These are phyloP conservation scores for Fusarium domesticum DNA, from an alignment of 2,329 filamentous ascomycete genomes.

Conservation along the genomic window DNA sequence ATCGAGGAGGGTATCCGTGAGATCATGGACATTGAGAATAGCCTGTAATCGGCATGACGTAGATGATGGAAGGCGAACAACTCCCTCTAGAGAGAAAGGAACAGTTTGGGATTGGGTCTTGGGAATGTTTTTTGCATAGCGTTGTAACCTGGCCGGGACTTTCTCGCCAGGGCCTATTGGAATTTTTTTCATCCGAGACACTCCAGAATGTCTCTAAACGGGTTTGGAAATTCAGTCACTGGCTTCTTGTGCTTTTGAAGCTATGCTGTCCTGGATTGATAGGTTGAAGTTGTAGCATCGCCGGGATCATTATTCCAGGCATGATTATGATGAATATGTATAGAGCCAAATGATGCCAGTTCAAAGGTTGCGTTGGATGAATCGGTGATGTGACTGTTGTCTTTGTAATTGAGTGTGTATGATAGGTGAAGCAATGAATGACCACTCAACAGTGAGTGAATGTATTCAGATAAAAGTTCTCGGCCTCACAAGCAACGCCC, in stretches of 20 bases:
- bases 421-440: no score
- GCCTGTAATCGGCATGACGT: slow-evolving; percentile 34
- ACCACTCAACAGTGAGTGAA: no score
- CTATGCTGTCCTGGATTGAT: neutral
- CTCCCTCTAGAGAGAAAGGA: neutral
- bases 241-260: neutral
- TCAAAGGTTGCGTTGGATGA: no score
- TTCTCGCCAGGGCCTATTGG: neutral
- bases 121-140: neutral
- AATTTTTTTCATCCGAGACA: neutral
- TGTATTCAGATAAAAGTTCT: no score
- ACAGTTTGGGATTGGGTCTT: neutral
- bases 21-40: slow-evolving; percentile 63
- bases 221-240: neutral
- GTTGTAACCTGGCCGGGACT: neutral
- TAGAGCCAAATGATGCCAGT: neutral
- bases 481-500: no score
- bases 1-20: slow-evolving; percentile 58
- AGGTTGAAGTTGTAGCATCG: neutral
- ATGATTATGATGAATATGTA: neutral
- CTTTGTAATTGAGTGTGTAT: neutral
- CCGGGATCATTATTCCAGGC: neutral
- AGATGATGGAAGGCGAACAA: neutral
- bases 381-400: neutral
- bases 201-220: neutral